Percentiles rank a stretch among this genome's conserved stretches.
phyloP scores from a whole-genome alignment of 1,139 yeast species.

The Petasospora rhodanensis region DNA sequence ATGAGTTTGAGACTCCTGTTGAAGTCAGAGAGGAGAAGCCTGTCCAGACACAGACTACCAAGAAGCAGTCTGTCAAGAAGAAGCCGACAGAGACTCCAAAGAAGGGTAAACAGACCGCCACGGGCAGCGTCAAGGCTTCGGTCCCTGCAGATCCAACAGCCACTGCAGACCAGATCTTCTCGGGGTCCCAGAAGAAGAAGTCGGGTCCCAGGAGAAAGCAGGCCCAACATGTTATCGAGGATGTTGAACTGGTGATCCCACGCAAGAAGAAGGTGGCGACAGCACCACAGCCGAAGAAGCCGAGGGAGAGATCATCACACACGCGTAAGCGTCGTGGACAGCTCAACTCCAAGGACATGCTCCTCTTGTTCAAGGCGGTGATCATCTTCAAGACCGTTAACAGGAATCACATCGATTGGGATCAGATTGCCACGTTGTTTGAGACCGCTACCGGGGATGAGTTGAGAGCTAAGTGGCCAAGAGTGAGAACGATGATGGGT shows the following conservation, averaged over 20 bases:
- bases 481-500: conserved; percentile 53
- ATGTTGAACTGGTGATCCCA: too few relatives aligned
- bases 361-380: conserved; percentile 50
- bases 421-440: conserved; percentile 44
- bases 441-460: conserved; percentile 34
- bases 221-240: too few relatives aligned
- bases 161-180: conserved; percentile 7
- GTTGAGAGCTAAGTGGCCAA: conserved; percentile 58
- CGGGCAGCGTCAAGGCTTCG: conserved; percentile 3
- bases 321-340: conserved; percentile 7
- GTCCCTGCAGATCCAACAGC: conserved; percentile 9
- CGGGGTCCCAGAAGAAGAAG: conserved; percentile 4
- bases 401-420: conserved; percentile 53
- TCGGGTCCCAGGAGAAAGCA: not conserved
- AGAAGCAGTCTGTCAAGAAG: not conserved
- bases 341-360: conserved; percentile 38
- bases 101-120: conserved; percentile 4
- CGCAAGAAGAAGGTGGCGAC: not conserved
- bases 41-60: not conserved
- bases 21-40: conserved; percentile 1
- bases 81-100: conserved; percentile 2
- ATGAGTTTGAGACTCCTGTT: conserved; percentile 13
- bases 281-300: too few relatives aligned
- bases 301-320: conserved; percentile 5
- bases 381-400: conserved; percentile 58